These are phyloP conservation scores for Penicillium sp. DNA, from an alignment of 2,329 filamentous ascomycete species.

Conservation along the genomic window DNA sequence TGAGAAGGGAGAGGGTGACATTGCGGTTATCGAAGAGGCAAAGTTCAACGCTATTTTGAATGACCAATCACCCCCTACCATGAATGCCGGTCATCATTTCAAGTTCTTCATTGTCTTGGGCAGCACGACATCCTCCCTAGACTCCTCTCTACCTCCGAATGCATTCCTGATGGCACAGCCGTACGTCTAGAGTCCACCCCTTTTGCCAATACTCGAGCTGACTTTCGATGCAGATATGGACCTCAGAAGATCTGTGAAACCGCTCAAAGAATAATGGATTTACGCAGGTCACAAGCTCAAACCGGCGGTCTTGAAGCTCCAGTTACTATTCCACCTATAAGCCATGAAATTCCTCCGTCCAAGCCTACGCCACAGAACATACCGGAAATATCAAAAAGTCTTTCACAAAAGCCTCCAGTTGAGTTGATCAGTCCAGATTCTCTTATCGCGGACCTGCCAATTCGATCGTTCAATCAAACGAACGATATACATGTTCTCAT, in stretches of 20 bases:
- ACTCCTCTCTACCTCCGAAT: conserved; percentile 5
- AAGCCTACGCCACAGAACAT: neutral
- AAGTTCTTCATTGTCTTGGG: conserved; percentile 25
- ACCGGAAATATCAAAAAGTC: neutral
- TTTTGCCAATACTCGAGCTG: conserved; percentile 3
- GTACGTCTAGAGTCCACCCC: conserved; percentile 13
- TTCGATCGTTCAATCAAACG: neutral
- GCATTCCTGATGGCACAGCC: conserved; percentile 28
- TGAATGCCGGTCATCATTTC: neutral
- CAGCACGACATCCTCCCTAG: neutral
- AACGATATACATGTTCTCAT: conserved; percentile 31
- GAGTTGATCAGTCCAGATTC: neutral
- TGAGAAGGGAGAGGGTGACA: conserved; percentile 22
- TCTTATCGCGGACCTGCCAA: neutral
- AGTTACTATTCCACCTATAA: neutral
- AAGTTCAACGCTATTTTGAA: conserved; percentile 16
- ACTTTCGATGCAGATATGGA: conserved; percentile 21
- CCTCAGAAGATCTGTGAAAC: conserved; percentile 27
- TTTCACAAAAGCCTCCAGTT: neutral
- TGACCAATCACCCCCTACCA: conserved; percentile 6
- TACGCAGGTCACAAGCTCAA: neutral
- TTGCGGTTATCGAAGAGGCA: conserved; percentile 29
- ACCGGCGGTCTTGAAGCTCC: neutral
- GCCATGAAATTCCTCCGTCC: neutral
- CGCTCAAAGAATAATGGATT: conserved; percentile 12